These are phyloP conservation scores for Trichoderma sp. DNA, from an alignment of 2,329 filamentous ascomycete genomes.

Conservation along the genomic window DNA sequence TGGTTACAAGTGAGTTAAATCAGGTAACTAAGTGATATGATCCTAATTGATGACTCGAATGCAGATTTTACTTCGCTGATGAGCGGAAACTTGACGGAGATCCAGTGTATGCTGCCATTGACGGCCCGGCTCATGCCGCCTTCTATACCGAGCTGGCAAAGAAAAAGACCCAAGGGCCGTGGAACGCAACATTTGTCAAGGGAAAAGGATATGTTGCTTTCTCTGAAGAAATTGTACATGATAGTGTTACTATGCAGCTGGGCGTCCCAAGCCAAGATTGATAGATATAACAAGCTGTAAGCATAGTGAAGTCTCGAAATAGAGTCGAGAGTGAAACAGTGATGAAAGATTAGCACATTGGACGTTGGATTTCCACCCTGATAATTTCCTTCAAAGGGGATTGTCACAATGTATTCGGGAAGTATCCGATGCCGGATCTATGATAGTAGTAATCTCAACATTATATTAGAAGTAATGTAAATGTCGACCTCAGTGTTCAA, in stretches of 20 bases:
- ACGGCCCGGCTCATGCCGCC: constrained; percentile 41
- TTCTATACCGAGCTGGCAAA: constrained; percentile 21
- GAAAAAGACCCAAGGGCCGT: background rate
- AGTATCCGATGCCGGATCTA: background rate
- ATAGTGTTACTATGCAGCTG: background rate
- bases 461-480: background rate
- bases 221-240: background rate
- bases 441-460: background rate
- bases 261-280: background rate
- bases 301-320: background rate
- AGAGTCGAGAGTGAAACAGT: background rate
- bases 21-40: background rate
- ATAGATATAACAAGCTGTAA: background rate
- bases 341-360: background rate
- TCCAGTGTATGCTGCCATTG: constrained; percentile 29
- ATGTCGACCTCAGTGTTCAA: background rate
- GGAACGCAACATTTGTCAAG: background rate
- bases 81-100: constrained; percentile 33
- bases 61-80: constrained; percentile 50
- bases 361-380: background rate
- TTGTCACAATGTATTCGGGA: background rate
- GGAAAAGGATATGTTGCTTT: background rate
- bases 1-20: background rate
- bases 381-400: background rate
- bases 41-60: constrained; percentile 18